Percentiles rank a stretch among this genome's conserved stretches.
Conservation (phyloP, 164 flowering plant genomes). For the Cinnamomum micranthum region DNA sequence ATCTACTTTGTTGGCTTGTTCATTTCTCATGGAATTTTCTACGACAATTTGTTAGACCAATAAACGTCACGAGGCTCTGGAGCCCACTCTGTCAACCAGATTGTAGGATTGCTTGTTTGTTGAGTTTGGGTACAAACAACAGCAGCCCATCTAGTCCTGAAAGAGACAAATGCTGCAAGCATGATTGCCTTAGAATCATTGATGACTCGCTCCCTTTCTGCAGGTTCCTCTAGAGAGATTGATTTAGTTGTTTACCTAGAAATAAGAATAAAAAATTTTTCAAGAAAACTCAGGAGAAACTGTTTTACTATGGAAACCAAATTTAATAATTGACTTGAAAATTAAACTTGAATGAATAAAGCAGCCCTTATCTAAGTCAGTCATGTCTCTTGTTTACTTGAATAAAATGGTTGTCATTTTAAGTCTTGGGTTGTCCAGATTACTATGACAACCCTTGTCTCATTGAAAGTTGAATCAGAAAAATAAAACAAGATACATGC, state of each 20-base stretch:
- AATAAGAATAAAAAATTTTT: background rate
- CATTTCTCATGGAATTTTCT: too few species aligned
- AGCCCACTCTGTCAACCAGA: slow-evolving; percentile 93
- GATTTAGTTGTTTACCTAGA: slow-evolving; percentile 4
- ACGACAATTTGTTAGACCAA: slow-evolving; percentile 41
- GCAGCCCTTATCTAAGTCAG: too few species aligned
- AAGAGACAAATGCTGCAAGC: slow-evolving; percentile 90
- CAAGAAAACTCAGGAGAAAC: background rate
- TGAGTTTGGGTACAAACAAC: slow-evolving; percentile 96
- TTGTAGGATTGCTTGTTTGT: slow-evolving; percentile 71
- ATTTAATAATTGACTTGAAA: too few species aligned
- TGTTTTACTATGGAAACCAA: background rate
- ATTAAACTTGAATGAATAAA: background rate
- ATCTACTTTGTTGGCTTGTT: too few species aligned
- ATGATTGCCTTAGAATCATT: slow-evolving; percentile 64
- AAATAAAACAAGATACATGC: too few species aligned
- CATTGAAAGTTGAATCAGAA: too few species aligned
- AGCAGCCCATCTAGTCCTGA: slow-evolving; percentile 75
- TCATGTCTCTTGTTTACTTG: too few species aligned
- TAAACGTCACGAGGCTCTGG: slow-evolving; percentile 89
- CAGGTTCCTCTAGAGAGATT: slow-evolving; percentile 43
- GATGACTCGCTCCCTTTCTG: slow-evolving; percentile 59
- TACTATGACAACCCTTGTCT: too few species aligned
- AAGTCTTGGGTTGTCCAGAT: too few species aligned
- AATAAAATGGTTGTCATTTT: too few species aligned